Percentiles rank a stretch among this genome's conserved stretches.
phyloP scores from a whole-genome alignment of 2,329 filamentous ascomycete genomes.

The Hyphodiscus sp. region DNA sequence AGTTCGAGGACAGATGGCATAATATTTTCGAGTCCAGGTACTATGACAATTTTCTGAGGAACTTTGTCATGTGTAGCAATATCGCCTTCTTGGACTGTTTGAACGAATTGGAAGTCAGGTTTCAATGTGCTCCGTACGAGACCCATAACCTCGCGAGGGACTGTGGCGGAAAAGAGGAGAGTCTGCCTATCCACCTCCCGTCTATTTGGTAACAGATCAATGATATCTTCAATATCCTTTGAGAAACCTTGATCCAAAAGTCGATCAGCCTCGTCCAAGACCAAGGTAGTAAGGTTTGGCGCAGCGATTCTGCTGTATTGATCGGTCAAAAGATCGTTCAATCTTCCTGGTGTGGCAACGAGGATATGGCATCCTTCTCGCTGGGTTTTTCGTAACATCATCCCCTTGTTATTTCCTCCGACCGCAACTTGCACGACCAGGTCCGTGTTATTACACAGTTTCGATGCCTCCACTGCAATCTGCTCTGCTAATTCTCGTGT shows the following conservation, averaged over 20 bases:
- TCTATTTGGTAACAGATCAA: conserved; percentile 55
- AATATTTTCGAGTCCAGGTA: conserved; percentile 67
- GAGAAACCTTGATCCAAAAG: conserved; percentile 93
- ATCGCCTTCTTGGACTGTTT: conserved; percentile 77
- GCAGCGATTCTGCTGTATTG: conserved; percentile 34
- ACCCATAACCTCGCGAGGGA: conserved; percentile 74
- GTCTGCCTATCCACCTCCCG: conserved; percentile 70
- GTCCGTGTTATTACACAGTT: conserved; percentile 25
- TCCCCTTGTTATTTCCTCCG: conserved; percentile 73
- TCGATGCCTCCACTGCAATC: conserved; percentile 68
- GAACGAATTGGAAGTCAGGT: conserved; percentile 78
- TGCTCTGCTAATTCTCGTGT: conserved; percentile 79
- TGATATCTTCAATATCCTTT: conserved; percentile 56
- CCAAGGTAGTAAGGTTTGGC: conserved; percentile 73
- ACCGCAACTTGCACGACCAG: conserved; percentile 67
- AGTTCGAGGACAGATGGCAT: conserved; percentile 62
- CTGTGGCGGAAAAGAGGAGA: conserved; percentile 90
- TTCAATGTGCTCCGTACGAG: conserved; percentile 72
- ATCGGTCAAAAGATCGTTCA: conserved; percentile 69
- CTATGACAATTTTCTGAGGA: conserved; percentile 67
- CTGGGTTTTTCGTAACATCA: conserved; percentile 30
- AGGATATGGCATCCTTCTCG: conserved; percentile 81
- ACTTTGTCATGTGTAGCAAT: conserved; percentile 78
- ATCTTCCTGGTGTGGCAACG: conserved; percentile 82
- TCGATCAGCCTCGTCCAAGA: conserved; percentile 94